A percentile compares a stretch with the other conserved stretches of the same genome.
These are phyloP conservation scores for Haematococcus lacustris DNA, from an alignment of 139 green algal species.

Conservation along the genomic window DNA sequence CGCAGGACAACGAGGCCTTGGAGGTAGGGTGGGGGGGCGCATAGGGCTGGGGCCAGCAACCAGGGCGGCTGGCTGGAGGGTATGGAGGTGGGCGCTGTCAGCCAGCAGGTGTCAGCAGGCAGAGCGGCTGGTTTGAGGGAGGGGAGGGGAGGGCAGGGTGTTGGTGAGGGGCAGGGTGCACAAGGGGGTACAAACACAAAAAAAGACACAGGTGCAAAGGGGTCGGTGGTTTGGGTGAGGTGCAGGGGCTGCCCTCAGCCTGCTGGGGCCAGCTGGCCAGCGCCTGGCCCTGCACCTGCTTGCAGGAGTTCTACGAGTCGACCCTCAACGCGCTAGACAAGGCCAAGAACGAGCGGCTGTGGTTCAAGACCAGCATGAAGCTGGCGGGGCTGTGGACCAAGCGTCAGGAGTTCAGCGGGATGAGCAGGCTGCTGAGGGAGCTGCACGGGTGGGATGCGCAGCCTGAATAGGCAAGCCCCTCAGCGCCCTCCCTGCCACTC, in stretches of 20 bases:
- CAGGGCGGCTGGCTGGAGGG: neutral
- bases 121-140: neutral
- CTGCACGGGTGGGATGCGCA: constrained; percentile 82
- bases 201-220: too few species aligned
- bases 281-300: too few species aligned
- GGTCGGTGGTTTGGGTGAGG: too few species aligned
- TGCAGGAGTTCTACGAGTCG: constrained; percentile 90
- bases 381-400: constrained; percentile 87
- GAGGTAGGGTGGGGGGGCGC: too few species aligned
- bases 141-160: too few species aligned
- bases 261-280: too few species aligned
- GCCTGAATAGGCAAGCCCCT: too few species aligned
- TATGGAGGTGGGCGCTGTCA: neutral
- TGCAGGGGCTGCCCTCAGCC: too few species aligned
- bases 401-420: constrained; percentile 62
- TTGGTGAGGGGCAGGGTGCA: too few species aligned
- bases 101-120: neutral
- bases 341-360: constrained; percentile 92
- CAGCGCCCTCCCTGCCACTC: too few species aligned
- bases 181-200: too few species aligned
- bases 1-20: constrained; percentile 64
- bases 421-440: constrained; percentile 73
- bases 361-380: constrained; percentile 99
- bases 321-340: constrained; percentile 83
- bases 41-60: neutral